Base-by-base conservation (phyloP, 140 eudicot genomes). In the Eryngium alpinum region DNA sequence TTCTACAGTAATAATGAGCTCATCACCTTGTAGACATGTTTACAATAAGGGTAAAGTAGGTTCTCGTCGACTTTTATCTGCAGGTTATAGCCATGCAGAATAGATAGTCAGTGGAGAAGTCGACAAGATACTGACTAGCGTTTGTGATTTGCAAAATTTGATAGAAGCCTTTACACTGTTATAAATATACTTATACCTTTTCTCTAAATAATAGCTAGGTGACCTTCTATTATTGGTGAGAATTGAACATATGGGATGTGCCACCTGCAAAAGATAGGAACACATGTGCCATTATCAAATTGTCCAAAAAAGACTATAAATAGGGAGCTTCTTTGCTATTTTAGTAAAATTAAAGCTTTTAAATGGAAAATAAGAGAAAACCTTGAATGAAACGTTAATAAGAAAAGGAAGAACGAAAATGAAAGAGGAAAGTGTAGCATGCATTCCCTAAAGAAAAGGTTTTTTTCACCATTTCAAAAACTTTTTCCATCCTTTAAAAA, bases 361-460 rank as follows among this genome's bases (percentile, higher is more conserved):
- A n/a, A 65, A 65, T 65, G 72, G 72, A 65, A 10, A 65, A 65
- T 65, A 65, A 65, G 72, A 66, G 72, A 66, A 66, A 28, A 66
- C 4, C 24, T 66, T 16, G 17, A 12, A 66, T 66, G 24, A 28
- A 66, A 66, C 27, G 72, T 66, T 16, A 66, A 66, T 18, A 34
- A 66, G 43, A 28, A 66, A 66, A 28, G 43, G 72, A 66, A 12
- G 43, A 28, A 66, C 4, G 10, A 28, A 60, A 12, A 28, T 28
- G 72, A 14, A 66, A 66, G 31, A 62, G 69, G 31, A n/a, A 59
- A 59, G 69, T 62, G 31, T 25, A 63, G 70, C 70, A 63, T 63
- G 70, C 70, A 14, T 63, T 59, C 27, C 24, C 9, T 63, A 24
- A 31, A 66, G 43, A 66, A 66, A 28, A 66, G 12, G 33, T n/a